Evolutionary conservation across 257 asterid species (phyloP).

Genomic region (Fraxinus quadrangulata): DNA sequence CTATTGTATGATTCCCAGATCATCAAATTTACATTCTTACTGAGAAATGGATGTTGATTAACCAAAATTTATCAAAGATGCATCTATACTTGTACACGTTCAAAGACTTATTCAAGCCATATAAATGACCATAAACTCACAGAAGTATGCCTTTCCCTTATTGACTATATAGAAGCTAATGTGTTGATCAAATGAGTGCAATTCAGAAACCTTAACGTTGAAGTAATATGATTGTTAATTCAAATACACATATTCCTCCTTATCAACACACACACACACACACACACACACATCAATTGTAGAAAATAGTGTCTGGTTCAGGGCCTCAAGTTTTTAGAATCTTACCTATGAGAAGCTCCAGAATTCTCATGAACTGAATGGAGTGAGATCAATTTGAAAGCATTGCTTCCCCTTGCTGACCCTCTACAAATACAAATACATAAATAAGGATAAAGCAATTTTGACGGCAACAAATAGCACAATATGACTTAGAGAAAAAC

Average conservation of each 20-base stretch:
- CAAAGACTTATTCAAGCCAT: not conserved
- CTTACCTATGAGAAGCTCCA: constrained; percentile 23
- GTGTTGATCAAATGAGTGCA: not conserved
- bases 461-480: not conserved
- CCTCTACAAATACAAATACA: constrained; percentile 45
- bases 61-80: not conserved
- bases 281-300: not conserved
- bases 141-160: not conserved
- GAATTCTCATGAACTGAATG: constrained; percentile 42
- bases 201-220: not conserved
- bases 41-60: not conserved
- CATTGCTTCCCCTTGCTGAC: constrained; percentile 86
- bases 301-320: not conserved
- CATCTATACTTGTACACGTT: not conserved
- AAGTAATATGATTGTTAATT: too few species aligned
- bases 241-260: not conserved
- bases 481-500: not conserved
- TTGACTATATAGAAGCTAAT: not conserved
- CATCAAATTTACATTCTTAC: not conserved
- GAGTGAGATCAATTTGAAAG: constrained; percentile 79
- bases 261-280: not conserved
- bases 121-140: not conserved
- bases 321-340: not conserved
- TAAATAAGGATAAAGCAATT: not conserved
- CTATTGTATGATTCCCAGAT: not conserved